Evolutionary conservation across 2,329 filamentous ascomycete species (phyloP).

Genomic region (Raffaelea ambrosiae): DNA sequence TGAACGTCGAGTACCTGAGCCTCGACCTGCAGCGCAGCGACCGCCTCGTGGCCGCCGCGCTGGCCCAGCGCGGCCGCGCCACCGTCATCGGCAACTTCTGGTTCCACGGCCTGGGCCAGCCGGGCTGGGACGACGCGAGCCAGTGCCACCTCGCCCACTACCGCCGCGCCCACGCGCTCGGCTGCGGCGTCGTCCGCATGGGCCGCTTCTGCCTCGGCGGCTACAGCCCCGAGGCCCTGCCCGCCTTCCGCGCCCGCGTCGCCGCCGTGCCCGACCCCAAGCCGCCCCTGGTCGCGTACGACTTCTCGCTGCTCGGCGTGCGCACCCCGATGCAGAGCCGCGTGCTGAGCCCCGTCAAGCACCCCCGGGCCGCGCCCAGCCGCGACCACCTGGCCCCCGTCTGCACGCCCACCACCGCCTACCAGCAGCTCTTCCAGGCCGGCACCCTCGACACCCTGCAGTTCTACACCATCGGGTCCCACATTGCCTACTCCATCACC

Average conservation of each 20-base stretch:
- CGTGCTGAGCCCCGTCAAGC: constrained; percentile 45
- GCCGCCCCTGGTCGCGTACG: constrained; percentile 40
- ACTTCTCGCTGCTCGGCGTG: constrained; percentile 35
- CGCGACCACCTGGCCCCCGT: constrained; percentile 35
- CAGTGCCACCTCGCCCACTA: constrained; percentile 41
- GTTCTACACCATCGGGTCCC: constrained; percentile 61
- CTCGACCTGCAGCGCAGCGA: constrained; percentile 52
- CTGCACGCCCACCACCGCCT: constrained; percentile 48
- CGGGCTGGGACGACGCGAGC: constrained; percentile 46
- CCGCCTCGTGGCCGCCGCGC: constrained; percentile 36
- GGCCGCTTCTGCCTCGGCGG: constrained; percentile 49
- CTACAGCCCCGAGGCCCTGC: constrained; percentile 24
- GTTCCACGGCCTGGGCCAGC: constrained; percentile 32
- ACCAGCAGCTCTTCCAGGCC: constrained; percentile 50
- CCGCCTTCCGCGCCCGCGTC: constrained; percentile 42
- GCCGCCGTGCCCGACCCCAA: constrained; percentile 32
- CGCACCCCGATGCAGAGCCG: constrained; percentile 31
- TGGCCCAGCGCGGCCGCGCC: constrained; percentile 45
- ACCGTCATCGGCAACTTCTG: constrained; percentile 53
- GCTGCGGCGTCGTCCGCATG: constrained; percentile 55
- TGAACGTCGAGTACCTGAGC: constrained; percentile 58
- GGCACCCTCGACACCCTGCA: constrained; percentile 57
- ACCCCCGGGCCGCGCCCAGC: constrained; percentile 31
- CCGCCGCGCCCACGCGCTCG: constrained; percentile 42
- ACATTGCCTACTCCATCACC: constrained; percentile 60